Evolutionary conservation across 371 early-diverging fungal genomes (phyloP).

Genomic region (Antonospora locustae): DNA sequence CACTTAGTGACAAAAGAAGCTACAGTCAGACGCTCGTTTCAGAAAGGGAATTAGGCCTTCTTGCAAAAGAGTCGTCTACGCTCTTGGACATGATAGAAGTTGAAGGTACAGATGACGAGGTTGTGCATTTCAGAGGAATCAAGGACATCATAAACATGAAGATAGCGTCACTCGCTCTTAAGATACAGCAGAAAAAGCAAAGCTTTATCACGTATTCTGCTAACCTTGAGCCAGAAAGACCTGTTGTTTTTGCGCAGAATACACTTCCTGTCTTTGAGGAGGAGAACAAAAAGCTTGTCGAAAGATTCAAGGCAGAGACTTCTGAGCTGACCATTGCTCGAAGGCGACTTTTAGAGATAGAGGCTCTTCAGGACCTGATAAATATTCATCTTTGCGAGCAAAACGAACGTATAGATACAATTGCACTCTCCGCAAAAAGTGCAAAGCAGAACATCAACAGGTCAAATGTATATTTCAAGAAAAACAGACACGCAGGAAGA

Average conservation of each 20-base stretch:
- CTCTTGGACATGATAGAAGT: constrained; percentile 23
- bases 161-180: constrained; percentile 4
- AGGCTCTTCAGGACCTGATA: constrained; percentile 44
- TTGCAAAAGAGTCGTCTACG: constrained; percentile 11
- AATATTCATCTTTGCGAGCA: constrained; percentile 35
- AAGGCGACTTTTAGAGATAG: constrained; percentile 40
- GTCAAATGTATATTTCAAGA: constrained; percentile 15
- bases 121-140: constrained; percentile 47
- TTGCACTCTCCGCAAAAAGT: constrained; percentile 12
- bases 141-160: constrained; percentile 36
- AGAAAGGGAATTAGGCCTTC: constrained; percentile 21
- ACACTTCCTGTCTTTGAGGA: constrained; percentile 19
- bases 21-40: constrained; percentile 25
- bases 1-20: neutral
- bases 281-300: constrained; percentile 41
- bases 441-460: constrained; percentile 22
- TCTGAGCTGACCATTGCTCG: constrained; percentile 21
- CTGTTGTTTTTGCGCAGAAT: constrained; percentile 1
- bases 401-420: constrained; percentile 48
- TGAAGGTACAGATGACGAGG: constrained; percentile 23
- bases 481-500: constrained; percentile 16
- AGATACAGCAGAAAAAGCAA: constrained; percentile 21
- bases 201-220: neutral
- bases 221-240: constrained; percentile 39
- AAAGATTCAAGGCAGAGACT: constrained; percentile 7